Evolutionary conservation across 768 basidiomycete genomes (phyloP), one percentile per base, ranked within the genome.

Genomic region (Lepiota brunneoincarnata): DNA sequence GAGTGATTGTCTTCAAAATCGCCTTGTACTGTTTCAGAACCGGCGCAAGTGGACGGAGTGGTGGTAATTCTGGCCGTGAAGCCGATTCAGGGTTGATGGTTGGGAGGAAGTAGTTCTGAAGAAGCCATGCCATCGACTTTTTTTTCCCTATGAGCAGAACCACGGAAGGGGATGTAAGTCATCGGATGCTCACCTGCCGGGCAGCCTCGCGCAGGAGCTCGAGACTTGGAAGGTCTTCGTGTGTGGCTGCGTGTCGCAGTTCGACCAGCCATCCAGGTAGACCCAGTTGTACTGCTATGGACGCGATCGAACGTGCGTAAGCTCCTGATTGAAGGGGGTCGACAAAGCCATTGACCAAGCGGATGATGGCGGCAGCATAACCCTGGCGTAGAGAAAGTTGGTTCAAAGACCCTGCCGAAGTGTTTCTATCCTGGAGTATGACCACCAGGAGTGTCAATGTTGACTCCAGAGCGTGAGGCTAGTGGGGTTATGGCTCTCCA

Each of bases 331-430:
- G 97, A 10, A 97, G 75, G 12, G 95, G 93, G 63, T 99, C 97
- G 6, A 98, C 96, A 35, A 98, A 78, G 1, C 93, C 91, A 62
- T 98, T 99, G 59, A 98, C 91, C 59, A 98, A 82, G 28, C 96
- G 77, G 55, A 95, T 87, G 55, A 97, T 74, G 1, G 93, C 85
- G 21, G 87, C 75, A 7, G 91, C 84, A 67, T 92, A 93, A 56
- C 80, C 81, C 61, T 94, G 87, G 17, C 95, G 81, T 50, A 91
- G 68, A 46, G 75, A 69, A 34, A 91, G 75, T 35, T 68, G 61
- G 0, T 77, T 72, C 2, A 61, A 50, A 9, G 67, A 61, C 2
- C 53, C n/a, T 3, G 20, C 48, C 2, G 59, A 37, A 5, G 57
- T 54, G 14, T 64, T 59, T 20, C 62, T 64, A 54, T 93, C 90